Evolutionary conservation across 352 stramenopile species (phyloP), one percentile per base, ranked within the genome.

Genomic region (Pythium aristosporum): DNA sequence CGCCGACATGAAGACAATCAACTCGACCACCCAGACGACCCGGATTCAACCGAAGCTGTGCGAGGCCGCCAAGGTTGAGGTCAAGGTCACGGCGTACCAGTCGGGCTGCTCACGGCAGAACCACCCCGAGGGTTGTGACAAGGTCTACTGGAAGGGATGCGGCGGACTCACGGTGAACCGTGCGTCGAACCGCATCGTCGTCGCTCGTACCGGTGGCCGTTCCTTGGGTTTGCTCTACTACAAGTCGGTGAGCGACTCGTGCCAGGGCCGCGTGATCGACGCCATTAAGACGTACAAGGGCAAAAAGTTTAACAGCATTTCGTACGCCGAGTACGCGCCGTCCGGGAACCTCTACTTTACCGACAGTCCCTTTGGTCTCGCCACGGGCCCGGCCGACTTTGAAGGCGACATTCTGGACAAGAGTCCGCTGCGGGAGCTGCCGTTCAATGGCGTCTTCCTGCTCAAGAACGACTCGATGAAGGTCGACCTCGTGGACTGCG

Each of bases 101-200:
- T 94, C n/a, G 79, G 94, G 13, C 78, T 85, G 37, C 91, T 95
- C 86, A 36, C 76, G 89, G 49, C 93, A 93, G 68, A 94, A 88
- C 65, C 92, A 93, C 39, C 74, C 83, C 1, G 25, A 81, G 87
- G 52, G 84, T 70, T 47, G 77, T 92, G 23, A 88, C 91, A 62
- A 80, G 88, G 28, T 79, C 78, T 39, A 89, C 67, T 87, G 84
- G 70, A 89, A 88, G 63, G 84, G 84, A 63, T 93, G 84, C 48
- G 80, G 82, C 54, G 84, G 84, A n/a, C 73, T 93, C n/a, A 87
- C 80, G 0, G 78, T 91, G 25, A 88, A 80, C 41, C 82, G 77
- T 7, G 68, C 49, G 13, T 85, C 77, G 53, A 83, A 88, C 61
- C 74, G 82, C 25, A 85, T 89, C 39, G 73, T 89, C 34, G 86